Conservation (phyloP, 2,329 filamentous ascomycete genomes). For the Hymenoscyphus scutula region DNA sequence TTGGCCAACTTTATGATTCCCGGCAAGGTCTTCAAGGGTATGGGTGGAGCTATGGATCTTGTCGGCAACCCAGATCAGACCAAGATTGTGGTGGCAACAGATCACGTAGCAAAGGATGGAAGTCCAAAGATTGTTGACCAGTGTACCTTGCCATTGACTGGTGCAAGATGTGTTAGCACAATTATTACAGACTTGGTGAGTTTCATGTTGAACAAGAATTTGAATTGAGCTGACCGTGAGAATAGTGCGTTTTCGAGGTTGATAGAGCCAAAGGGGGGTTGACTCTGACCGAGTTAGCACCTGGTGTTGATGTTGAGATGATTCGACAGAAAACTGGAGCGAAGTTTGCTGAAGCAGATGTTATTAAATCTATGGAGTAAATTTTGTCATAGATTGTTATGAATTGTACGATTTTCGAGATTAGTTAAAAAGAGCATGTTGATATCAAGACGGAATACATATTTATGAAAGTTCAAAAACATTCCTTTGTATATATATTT, state of each 20-base stretch:
- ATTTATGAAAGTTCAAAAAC: neutral
- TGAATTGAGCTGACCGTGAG: slow-evolving; percentile 8
- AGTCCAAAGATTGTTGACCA: slow-evolving; percentile 63
- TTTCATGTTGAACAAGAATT: neutral
- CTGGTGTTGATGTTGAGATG: slow-evolving; percentile 66
- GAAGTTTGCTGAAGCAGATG: slow-evolving; percentile 59
- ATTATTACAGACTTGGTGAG: slow-evolving; percentile 20
- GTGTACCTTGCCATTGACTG: slow-evolving; percentile 64
- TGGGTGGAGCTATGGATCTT: slow-evolving; percentile 77
- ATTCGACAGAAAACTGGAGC: slow-evolving; percentile 69
- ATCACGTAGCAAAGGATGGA: slow-evolving; percentile 68
- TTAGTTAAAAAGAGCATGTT: neutral
- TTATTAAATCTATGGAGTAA: slow-evolving; percentile 49
- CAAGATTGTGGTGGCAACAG: slow-evolving; percentile 70
- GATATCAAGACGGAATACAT: neutral
- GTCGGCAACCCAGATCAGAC: slow-evolving; percentile 69
- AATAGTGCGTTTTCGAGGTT: slow-evolving; percentile 67
- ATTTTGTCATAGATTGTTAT: neutral
- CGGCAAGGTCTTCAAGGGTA: slow-evolving; percentile 83
- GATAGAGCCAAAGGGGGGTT: slow-evolving; percentile 59
- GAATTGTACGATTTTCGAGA: neutral
- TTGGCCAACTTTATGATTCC: slow-evolving; percentile 90
- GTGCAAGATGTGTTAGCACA: slow-evolving; percentile 33
- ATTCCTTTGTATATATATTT: slow-evolving; percentile 6
- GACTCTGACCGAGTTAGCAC: slow-evolving; percentile 68